Evolutionary conservation across 169 alveolate genomes (phyloP), one percentile per base, ranked within the genome.

Genomic region (Plasmodium inui): DNA sequence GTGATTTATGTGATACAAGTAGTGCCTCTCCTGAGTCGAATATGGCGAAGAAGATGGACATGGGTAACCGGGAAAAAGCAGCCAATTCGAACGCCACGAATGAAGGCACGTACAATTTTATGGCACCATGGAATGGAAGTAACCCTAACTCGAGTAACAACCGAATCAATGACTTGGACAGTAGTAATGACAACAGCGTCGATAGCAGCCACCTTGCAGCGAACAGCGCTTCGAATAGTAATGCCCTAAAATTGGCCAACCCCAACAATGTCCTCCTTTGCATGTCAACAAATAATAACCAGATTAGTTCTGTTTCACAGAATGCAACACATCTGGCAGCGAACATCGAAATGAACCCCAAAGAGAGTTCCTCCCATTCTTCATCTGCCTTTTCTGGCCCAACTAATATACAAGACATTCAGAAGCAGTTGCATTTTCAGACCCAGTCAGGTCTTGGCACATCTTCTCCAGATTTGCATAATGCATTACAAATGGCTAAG

Each of bases 1-100:
- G 94, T 61, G 94, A 89, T 41, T 55, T 81, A 81, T 89, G 91
- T 50, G 61, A 89, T 70, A 12, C 90, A 5, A 71, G 44, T 8
- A 76, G 34, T 44, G 1, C 50, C 19, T 74, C 93, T 1, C 91
- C 94, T 14, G 84, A 89, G 0, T 89, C 80, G 39, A 39, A 26
- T 22, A 4, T 89, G 26, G 82, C 50, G 41, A 81, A 70, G 14
- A 81, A 78, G 34, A n/a, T 89, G 10, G 91, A 89, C 46, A 19
- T 89, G 72, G 73, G 53, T 37, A 80, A 61, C 19, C 26, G 94
- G 32, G 80, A 89, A 32, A 89, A 89, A 80, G 12, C 44, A 46
- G 1, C 84, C 5, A 74, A 86, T 86, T 28, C 85, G 37, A 50
- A 83, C 80, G 50, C 80, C 0, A 53, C 41, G 3, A 86, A 86